Evolutionary conservation across 2,329 filamentous ascomycete genomes (phyloP).

Genomic region (Xylaria polymorpha): DNA sequence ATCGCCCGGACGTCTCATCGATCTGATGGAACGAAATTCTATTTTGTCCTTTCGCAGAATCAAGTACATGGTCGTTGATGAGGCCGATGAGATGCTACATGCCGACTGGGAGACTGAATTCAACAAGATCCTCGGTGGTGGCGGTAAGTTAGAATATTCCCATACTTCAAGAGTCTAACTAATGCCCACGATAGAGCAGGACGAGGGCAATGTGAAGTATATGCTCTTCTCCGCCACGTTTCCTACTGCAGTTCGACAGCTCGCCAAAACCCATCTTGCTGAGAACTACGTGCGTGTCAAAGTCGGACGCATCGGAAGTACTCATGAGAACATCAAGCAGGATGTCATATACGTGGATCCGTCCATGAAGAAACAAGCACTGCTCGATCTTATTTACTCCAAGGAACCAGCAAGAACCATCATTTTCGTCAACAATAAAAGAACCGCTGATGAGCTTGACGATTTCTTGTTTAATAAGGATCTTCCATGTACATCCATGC

Average conservation of each 20-base stretch:
- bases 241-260: slow-evolving; percentile 78
- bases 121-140: slow-evolving; percentile 79
- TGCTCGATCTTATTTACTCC: slow-evolving; percentile 78
- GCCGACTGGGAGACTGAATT: slow-evolving; percentile 83
- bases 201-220: slow-evolving; percentile 75
- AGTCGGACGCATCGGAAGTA: slow-evolving; percentile 87
- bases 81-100: slow-evolving; percentile 92
- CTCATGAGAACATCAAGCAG: slow-evolving; percentile 86
- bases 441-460: slow-evolving; percentile 83
- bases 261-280: slow-evolving; percentile 81
- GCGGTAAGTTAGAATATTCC: slow-evolving; percentile 68
- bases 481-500: slow-evolving; percentile 88
- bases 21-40: slow-evolving; percentile 80
- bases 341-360: slow-evolving; percentile 75
- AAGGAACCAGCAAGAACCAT: slow-evolving; percentile 81
- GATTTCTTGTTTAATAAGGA: slow-evolving; percentile 85
- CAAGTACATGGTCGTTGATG: slow-evolving; percentile 86
- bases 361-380: slow-evolving; percentile 73
- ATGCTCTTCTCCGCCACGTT: slow-evolving; percentile 97
- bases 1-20: slow-evolving; percentile 85
- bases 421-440: slow-evolving; percentile 88
- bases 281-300: slow-evolving; percentile 81
- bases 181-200: slow-evolving; percentile 67
- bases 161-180: slow-evolving; percentile 36
- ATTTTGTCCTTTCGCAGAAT: slow-evolving; percentile 79